A percentile compares a stretch with the other conserved stretches of the same genome.
Conservation (phyloP, 257 asterid genomes). For the Jaltomata sinuosa region DNA sequence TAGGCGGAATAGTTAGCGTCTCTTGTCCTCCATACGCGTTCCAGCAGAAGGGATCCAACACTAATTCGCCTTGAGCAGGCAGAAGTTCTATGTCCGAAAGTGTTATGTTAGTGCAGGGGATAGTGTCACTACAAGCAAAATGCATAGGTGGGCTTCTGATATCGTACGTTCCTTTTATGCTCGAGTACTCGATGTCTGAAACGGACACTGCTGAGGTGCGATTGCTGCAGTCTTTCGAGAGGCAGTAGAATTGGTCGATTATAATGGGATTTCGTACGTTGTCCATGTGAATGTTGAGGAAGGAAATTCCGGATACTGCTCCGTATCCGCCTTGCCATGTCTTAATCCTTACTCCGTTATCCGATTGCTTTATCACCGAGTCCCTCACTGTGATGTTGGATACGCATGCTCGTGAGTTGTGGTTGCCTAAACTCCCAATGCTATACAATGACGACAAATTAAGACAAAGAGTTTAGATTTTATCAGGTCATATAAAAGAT, state of each 20-base stretch:
- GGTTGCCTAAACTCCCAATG: conserved; percentile 60
- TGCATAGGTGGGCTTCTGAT: conserved; percentile 49
- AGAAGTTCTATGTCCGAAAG: conserved; percentile 46
- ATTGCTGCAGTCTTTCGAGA: conserved; percentile 26
- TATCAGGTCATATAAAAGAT: too few species aligned
- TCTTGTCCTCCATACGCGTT: conserved; percentile 35
- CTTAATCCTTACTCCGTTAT: conserved; percentile 60
- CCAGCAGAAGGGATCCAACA: conserved; percentile 58
- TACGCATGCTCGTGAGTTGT: conserved; percentile 44
- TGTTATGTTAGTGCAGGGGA: conserved; percentile 57
- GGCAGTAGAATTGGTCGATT: conserved; percentile 57
- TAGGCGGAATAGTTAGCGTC: conserved; percentile 36
- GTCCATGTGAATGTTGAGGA: conserved; percentile 46
- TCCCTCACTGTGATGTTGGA: conserved; percentile 47
- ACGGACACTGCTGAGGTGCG: conserved; percentile 37
- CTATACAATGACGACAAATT: conserved; percentile 27
- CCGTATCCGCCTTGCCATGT: conserved; percentile 79
- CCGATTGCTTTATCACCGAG: conserved; percentile 40
- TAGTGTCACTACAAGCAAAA: conserved; percentile 47
- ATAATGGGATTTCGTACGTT: conserved; percentile 56
- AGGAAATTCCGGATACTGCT: conserved; percentile 32
- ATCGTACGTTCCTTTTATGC: conserved; percentile 55
- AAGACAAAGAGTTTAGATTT: too few species aligned
- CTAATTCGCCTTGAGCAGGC: conserved; percentile 39
- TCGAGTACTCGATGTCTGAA: conserved; percentile 26